Evolutionary conservation across 2,329 filamentous ascomycete genomes (phyloP), one percentile per base, ranked within the genome.

Genomic region (Emmonsia crescens): DNA sequence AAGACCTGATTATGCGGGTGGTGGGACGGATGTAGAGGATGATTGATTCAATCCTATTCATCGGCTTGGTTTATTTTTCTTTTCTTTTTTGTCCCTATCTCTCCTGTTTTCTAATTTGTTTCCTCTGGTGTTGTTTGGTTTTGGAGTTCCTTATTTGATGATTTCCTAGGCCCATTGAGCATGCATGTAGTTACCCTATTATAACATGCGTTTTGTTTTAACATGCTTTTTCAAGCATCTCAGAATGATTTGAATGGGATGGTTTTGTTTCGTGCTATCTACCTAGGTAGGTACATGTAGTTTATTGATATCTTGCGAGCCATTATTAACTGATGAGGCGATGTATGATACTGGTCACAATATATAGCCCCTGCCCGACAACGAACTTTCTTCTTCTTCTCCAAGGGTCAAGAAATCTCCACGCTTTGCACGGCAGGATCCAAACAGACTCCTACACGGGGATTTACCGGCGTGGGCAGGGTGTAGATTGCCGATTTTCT

Each of bases 1-100:
- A 75, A 84, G 89, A 71, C 86, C 89, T 40, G 88, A 96, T 70
- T 99, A 99, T 74, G 79, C 99, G 59, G 93, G 88, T 71, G 65
- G 62, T 14, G 63, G 57, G n/a, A 46, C 44, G 46, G 65, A 63
- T 54, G 57, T 55, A 21, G 62, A 66, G 31, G 65, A 65, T 6
- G n/a, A 16, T 44, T 42, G 27, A 42, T 24, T 38, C 12, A n/a
- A 38, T 16, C n/a, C n/a, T 56, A 21, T 19, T 21, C 2, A n/a
- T 14, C 8, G 2, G 29, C n/a, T n/a, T 49, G 8, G 4, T 49
- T 27, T 38, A 38, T 38, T 1, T 5, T 31, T 54, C 31, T 36
- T 31, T 52, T 33, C 16, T 29, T 12, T 38, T 33, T 29, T 33
- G 16, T 21, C 9, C 3, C 19, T 31, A n/a, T 12, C 6, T n/a